A percentile compares a stretch with the other conserved stretches of the same genome.
Evolutionary conservation across 2,329 filamentous ascomycete genomes (phyloP).

Genomic region (Chaetomium sp.): DNA sequence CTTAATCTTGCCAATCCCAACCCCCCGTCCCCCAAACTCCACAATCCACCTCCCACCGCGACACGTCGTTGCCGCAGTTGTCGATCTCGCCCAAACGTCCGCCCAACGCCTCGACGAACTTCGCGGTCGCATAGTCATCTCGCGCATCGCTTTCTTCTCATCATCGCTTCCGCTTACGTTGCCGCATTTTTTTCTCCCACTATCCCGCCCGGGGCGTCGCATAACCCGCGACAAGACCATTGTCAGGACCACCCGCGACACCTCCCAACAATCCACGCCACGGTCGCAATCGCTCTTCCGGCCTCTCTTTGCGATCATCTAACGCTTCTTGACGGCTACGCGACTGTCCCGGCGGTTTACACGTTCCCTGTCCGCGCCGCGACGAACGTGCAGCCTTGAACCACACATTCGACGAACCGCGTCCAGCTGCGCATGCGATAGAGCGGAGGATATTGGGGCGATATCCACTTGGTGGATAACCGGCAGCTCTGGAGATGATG

Average conservation of each 20-base stretch:
- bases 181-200: not conserved
- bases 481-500: constrained; percentile 64
- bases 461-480: constrained; percentile 64
- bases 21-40: constrained; percentile 36
- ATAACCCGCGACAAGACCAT: constrained; percentile 22
- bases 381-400: constrained; percentile 4
- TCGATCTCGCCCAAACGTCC: constrained; percentile 30
- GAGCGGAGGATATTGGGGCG: constrained; percentile 49
- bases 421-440: constrained; percentile 49
- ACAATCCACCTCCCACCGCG: constrained; percentile 35
- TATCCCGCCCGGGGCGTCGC: constrained; percentile 23
- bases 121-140: constrained; percentile 21
- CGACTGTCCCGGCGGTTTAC: constrained; percentile 21
- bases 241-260: constrained; percentile 18
- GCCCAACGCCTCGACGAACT: constrained; percentile 24
- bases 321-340: constrained; percentile 20
- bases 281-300: constrained; percentile 18
- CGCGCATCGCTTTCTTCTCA: constrained; percentile 22
- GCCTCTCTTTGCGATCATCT: not conserved
- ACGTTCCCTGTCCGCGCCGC: constrained; percentile 6
- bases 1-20: constrained; percentile 31
- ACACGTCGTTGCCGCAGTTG: constrained; percentile 35
- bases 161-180: constrained; percentile 14
- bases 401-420: constrained; percentile 13
- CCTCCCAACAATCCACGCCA: constrained; percentile 17